Conservation (phyloP, 176 grass and related monocot species). For the Musa troglodytarum region DNA sequence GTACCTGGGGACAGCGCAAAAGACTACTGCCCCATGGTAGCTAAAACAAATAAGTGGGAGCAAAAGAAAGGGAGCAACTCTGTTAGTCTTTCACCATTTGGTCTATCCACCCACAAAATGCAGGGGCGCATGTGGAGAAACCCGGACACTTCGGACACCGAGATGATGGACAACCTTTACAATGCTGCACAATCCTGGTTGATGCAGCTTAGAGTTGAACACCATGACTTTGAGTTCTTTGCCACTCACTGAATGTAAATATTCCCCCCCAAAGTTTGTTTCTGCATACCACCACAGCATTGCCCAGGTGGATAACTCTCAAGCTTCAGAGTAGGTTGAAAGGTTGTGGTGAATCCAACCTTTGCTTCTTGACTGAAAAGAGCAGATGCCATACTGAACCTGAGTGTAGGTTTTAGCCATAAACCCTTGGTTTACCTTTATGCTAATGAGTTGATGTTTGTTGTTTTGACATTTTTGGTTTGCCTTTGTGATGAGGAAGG, state of each 20-base stretch:
- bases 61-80: neutral
- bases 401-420: no score
- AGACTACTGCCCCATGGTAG: neutral
- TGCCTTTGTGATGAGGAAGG: no score
- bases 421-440: no score
- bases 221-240: slow-evolving; percentile 68
- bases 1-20: neutral
- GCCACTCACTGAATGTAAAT: slow-evolving; percentile 17
- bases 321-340: neutral
- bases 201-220: slow-evolving; percentile 29
- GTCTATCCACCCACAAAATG: slow-evolving; percentile 49
- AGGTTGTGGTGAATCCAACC: neutral
- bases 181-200: slow-evolving; percentile 47
- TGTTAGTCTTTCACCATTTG: slow-evolving; percentile 39
- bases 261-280: neutral
- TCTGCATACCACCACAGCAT: neutral
- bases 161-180: slow-evolving; percentile 31
- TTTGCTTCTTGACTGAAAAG: neutral
- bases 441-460: no score
- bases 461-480: no score
- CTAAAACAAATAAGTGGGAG: neutral
- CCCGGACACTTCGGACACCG: slow-evolving; percentile 20
- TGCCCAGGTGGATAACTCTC: neutral
- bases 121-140: slow-evolving; percentile 33
- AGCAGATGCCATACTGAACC: no score